Base-by-base conservation (phyloP, 1,284 basidiomycete genomes). In the Ceraceosorus bombacis region DNA sequence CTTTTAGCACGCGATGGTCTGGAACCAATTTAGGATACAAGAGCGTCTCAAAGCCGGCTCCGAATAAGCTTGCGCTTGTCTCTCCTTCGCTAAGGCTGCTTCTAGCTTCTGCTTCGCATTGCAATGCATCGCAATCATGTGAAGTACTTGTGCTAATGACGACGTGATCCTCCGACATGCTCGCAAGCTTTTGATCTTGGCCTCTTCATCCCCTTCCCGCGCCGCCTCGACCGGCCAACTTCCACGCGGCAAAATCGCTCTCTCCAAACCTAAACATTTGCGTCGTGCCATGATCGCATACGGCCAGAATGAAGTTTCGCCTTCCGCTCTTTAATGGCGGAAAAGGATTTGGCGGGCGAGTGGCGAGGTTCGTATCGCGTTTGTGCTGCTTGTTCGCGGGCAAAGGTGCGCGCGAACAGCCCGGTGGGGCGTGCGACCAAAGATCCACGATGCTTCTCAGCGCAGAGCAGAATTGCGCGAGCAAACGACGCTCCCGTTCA, bases 261-360 rank as follows among this genome's bases (percentile, higher is more conserved):
- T 93, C 84, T 0, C 88, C 87, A 70, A 97, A 93, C 50, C 89
- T 81, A 76, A 92, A 86, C 81, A 96, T 90, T 61, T 88, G 88
- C 37, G 88, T 88, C 65, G 85, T 91, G 6, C 93, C 90, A 6
- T 86, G 83, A 78, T 96, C 93, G 4, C 94, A 91, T 0, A 86
- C 89, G 0, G 92, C 94, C 39, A 98, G 83, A 37, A 97, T 82
- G 53, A 94, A 82, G 7, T 82, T 87, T 70, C 90, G 87, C 73
- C 88, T 88, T 0, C 94, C 94, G 15, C 85, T 84, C 71, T 93
- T 90, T 63, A 97, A 81, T 0, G 69, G 60, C 2, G 78, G 73
- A 61, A 78, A 80, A 0, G 77, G 74, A 41, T 77, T 76, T 1
- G 69, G 68, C 8, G 37, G 13, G 2, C 49, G 49, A n/a, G n/a